Conservation (phyloP, 208 protist species). For the Blechomonas ayalai region DNA sequence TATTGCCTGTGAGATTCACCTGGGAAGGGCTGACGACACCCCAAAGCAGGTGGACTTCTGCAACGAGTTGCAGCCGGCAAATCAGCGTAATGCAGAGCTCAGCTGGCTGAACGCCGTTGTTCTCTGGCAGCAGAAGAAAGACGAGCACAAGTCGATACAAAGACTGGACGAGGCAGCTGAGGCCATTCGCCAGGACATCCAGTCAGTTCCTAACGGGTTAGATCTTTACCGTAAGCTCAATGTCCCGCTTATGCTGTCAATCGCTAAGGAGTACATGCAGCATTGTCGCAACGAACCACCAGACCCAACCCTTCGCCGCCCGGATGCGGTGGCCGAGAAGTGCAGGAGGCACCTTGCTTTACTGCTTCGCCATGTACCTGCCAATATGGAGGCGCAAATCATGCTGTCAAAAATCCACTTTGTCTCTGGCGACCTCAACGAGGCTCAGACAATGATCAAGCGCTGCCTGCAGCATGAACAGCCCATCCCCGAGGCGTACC, state of each 20-base stretch:
- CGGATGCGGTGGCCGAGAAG: constrained; percentile 65
- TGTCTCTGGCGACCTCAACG: constrained; percentile 68
- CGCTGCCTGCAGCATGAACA: constrained; percentile 72
- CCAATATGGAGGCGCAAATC: constrained; percentile 82
- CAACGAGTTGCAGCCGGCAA: constrained; percentile 78
- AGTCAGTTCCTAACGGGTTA: too few relatives aligned
- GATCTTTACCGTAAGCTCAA: constrained; percentile 75
- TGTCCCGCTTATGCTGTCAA: constrained; percentile 67
- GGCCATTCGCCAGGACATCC: constrained; percentile 54
- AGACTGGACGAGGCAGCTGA: constrained; percentile 78
- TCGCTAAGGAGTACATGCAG: constrained; percentile 82
- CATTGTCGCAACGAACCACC: constrained; percentile 85
- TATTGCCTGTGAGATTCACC: constrained; percentile 56
- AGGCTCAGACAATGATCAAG: constrained; percentile 63
- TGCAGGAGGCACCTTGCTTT: constrained; percentile 66
- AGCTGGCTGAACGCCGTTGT: constrained; percentile 73
- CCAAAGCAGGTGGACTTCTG: constrained; percentile 80
- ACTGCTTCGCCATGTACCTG: constrained; percentile 73
- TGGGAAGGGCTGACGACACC: constrained; percentile 73
- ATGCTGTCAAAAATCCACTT: constrained; percentile 81
- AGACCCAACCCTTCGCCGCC: constrained; percentile 41
- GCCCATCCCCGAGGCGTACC: constrained; percentile 68
- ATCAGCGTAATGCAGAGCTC: constrained; percentile 75
- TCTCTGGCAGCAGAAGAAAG: constrained; percentile 50
- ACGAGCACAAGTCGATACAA: constrained; percentile 48